Percentiles rank a stretch among this genome's conserved stretches.
Conservation (phyloP, 768 basidiomycete genomes). For the Hirschioporus abietinus region DNA sequence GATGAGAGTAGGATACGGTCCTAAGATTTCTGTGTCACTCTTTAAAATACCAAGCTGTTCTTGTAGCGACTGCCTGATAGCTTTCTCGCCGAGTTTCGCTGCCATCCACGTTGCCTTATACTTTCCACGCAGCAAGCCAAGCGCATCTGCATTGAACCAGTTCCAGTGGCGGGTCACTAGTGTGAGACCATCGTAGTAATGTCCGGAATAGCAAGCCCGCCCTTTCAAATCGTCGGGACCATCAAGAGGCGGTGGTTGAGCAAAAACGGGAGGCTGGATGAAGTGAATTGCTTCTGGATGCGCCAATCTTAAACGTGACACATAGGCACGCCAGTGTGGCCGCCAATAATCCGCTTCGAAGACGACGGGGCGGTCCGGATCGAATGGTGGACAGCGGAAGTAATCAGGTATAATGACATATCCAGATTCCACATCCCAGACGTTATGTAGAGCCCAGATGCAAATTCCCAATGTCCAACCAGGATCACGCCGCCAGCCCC, state of each 20-base stretch:
- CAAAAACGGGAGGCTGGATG: conserved; percentile 88
- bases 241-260: conserved; percentile 58
- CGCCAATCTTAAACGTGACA: conserved; percentile 49
- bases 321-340: conserved; percentile 58
- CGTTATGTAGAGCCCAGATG: conserved; percentile 83
- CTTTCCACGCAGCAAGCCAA: conserved; percentile 85
- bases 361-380: conserved; percentile 32
- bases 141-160: conserved; percentile 92
- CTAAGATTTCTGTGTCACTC: conserved; percentile 62
- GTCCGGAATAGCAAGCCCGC: conserved; percentile 72
- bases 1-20: conserved; percentile 80
- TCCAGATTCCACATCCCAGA: conserved; percentile 78
- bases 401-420: conserved; percentile 68
- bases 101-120: conserved; percentile 64
- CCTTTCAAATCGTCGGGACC: conserved; percentile 46
- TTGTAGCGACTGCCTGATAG: conserved; percentile 76
- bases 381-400: conserved; percentile 48
- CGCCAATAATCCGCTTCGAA: conserved; percentile 81
- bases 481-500: conserved; percentile 78
- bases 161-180: conserved; percentile 92
- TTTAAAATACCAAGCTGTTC: conserved; percentile 80
- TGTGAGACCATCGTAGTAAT: conserved; percentile 95
- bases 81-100: conserved; percentile 74
- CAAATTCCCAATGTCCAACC: conserved; percentile 74
- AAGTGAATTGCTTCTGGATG: conserved; percentile 89